Percentiles rank a stretch among this genome's conserved stretches.
phyloP scores from a whole-genome alignment of 192 early-diverging fungal genomes.

The Umbelopsis sp. region DNA sequence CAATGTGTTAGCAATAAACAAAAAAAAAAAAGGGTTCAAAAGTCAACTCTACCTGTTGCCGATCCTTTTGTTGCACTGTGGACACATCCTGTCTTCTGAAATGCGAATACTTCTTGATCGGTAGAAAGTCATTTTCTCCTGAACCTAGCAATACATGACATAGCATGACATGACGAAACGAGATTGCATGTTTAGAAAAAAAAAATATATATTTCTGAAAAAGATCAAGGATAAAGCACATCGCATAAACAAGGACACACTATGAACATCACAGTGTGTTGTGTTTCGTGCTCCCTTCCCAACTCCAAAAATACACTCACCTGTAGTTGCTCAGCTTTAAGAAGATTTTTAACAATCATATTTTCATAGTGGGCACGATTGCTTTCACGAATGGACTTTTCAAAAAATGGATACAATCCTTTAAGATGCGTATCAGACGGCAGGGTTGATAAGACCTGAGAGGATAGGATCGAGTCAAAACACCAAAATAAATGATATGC shows the following conservation, averaged over 20 bases:
- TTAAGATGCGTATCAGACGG: slow-evolving; percentile 29
- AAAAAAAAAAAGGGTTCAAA: not conserved
- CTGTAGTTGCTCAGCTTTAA: slow-evolving; percentile 69
- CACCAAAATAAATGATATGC: too few relatives aligned
- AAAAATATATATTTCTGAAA: not conserved
- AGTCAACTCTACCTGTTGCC: slow-evolving; percentile 53
- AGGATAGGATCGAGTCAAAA: not conserved
- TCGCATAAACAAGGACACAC: too few relatives aligned
- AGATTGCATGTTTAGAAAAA: not conserved
- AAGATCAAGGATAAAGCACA: too few relatives aligned
- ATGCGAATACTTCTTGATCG: slow-evolving; percentile 63
- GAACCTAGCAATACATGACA: slow-evolving; percentile 47
- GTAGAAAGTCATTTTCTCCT: slow-evolving; percentile 64
- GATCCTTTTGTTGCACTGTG: slow-evolving; percentile 65
- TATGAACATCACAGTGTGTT: too few relatives aligned
- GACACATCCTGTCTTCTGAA: slow-evolving; percentile 78
- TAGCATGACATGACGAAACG: not conserved
- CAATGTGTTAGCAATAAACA: not conserved
- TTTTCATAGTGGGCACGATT: slow-evolving; percentile 64
- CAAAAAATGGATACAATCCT: slow-evolving; percentile 57
- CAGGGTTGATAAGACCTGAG: slow-evolving; percentile 33
- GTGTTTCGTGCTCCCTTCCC: too few relatives aligned
- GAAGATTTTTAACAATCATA: slow-evolving; percentile 68
- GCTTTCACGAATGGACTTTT: slow-evolving; percentile 63
- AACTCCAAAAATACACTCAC: slow-evolving; percentile 26